Evolutionary conservation across 2,329 filamentous ascomycete genomes (phyloP).

Genomic region (Pestalotiopsis sp.): DNA sequence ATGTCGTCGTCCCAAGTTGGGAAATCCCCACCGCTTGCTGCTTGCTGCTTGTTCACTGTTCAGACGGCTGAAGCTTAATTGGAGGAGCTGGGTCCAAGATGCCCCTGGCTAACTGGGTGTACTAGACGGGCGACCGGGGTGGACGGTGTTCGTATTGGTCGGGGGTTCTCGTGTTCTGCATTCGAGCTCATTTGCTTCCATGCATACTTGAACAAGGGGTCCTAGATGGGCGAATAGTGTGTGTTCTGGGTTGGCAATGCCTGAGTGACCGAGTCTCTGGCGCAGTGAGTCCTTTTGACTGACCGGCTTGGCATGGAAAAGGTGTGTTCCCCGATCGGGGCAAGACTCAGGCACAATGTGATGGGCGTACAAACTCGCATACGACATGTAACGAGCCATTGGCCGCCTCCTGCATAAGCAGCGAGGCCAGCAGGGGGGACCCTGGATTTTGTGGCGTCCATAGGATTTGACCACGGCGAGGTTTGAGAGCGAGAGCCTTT

Average conservation of each 20-base stretch:
- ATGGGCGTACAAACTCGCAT: background rate
- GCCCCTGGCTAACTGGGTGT: background rate
- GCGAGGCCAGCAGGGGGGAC: background rate
- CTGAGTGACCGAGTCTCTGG: background rate
- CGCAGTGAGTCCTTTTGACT: background rate
- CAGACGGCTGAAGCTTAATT: conserved; percentile 9
- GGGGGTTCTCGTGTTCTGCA: background rate
- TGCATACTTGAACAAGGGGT: background rate
- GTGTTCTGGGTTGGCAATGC: background rate
- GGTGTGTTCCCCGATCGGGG: background rate
- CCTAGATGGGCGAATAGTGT: background rate
- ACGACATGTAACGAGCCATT: conserved; percentile 8
- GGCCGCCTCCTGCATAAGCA: background rate
- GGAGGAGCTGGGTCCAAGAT: background rate
- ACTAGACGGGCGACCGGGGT: background rate
- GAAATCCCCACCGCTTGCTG: background rate
- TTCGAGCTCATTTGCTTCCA: background rate
- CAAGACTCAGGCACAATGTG: background rate
- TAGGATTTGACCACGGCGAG: too few species aligned
- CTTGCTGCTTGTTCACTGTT: background rate
- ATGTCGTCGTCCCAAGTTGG: background rate
- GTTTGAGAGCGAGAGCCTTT: too few species aligned
- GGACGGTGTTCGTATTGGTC: background rate
- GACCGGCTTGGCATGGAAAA: background rate
- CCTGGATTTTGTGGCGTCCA: too few species aligned